Base-by-base conservation (phyloP, 2,329 filamentous ascomycete genomes). In the Alternaria atra region DNA sequence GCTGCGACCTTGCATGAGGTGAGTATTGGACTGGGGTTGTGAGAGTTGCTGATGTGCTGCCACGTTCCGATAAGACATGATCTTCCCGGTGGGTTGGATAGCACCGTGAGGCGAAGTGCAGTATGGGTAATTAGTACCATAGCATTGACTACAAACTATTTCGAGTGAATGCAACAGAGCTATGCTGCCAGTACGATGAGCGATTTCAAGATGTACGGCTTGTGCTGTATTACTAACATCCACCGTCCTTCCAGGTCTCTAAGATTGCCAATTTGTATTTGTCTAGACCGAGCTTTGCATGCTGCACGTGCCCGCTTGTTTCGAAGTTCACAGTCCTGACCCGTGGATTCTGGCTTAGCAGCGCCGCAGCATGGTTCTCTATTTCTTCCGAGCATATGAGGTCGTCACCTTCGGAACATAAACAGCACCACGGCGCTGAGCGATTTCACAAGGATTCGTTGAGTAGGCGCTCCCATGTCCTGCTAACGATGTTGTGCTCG, bases 1-100 rank as follows among this genome's bases (percentile, higher is more conserved):
- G 34, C 34, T 61, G 59, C 34, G 59, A 61, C 58, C 35, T 61
- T n/a, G 59, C 53, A 29, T 62, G 46, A 34, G 8, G 34, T 35
- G 34, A 35, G 34, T 35, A 4, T 13, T 32, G 30, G 10, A 32
- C 10, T 10, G 30, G 6, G 30, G 30, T 9, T 32, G 8, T 32
- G 30, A 7, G 30, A 32, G 30, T 9, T 32, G 30, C 30, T 35
- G 34, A 15, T 8, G 34, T 35, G 34, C 13, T 35, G 34, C 13
- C 34, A 15, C 13, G 12, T 35, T 35, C 15, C 8, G 34, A 15
- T 8, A 35, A 35, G 34, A 35, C 34, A 35, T 15, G 13, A 35
- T 35, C 13, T 35, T 35, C 4, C 5, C 5, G 34, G 6, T 5
- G 8, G 34, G 34, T 35, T 15, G 13, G 34, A 6, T 15, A 35